Evolutionary conservation across 108 stramenopile species (phyloP), one percentile per base, ranked within the genome.

Genomic region (Licmophora abbreviata): DNA sequence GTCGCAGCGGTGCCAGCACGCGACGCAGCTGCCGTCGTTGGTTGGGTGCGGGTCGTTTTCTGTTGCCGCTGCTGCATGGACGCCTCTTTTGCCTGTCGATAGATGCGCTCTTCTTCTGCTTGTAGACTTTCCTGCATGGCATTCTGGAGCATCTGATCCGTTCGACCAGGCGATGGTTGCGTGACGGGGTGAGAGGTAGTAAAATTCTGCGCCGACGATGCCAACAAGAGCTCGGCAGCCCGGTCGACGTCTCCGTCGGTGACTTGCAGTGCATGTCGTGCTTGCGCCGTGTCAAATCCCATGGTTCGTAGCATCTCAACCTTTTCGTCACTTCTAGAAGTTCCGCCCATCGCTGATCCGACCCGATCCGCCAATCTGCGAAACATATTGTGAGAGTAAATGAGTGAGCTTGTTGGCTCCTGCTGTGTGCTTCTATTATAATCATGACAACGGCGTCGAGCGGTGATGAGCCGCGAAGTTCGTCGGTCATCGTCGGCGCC

Each of bases 251-350:
- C 58, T 4, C 74, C 79, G 29, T 77, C 59, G 34, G 68, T 68
- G 20, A 65, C 57, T 44, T 72, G 64, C 22, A 91, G 47, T 14
- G 88, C 85, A 17, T 70, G 66, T 37, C 62, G 47, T 0, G 82
- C 77, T 4, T 73, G 53, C 34, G 65, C 62, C 12, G 46, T 51
- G n/a, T 62, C 40, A 64, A 91, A 91, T 2, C 88, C 88, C 82
- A 91, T 82, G 40, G 70, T 51, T 32, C 54, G 51, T 24, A 91
- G 60, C 42, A 48, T 66, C 29, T 49, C 58, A 1, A 70, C 58
- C 38, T 56, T 56, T 32, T 71, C 64, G 17, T 41, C 48, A 9
- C 63, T 41, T 36, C 52, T 56, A 20, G 59, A 48, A 7, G 66
- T 62, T 11, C 60, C 51, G 3, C 54, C 29, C 29, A 67, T 63